phyloP scores from a whole-genome alignment of 2,329 filamentous ascomycete genomes.

The Incumbomyces lentus region DNA sequence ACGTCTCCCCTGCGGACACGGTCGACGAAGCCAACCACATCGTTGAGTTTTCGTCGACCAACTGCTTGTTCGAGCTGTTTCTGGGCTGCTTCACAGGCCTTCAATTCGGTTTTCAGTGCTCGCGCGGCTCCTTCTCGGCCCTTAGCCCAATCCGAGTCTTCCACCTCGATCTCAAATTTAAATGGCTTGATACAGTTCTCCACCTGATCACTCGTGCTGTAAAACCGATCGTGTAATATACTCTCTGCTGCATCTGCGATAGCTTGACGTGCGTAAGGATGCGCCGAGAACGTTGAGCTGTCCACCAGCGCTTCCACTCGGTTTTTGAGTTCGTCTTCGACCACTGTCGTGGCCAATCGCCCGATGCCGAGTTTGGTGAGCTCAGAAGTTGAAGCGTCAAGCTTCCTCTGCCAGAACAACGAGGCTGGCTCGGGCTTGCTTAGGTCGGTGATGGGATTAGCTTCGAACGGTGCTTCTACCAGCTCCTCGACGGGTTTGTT shows the following conservation, averaged over 20 bases:
- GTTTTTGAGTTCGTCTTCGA: conserved; percentile 75
- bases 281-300: conserved; percentile 73
- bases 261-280: conserved; percentile 86
- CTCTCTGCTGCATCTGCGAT: conserved; percentile 82
- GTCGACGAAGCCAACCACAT: conserved; percentile 87
- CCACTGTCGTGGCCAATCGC: conserved; percentile 80
- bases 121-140: conserved; percentile 72
- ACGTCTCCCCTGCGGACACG: conserved; percentile 79
- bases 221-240: conserved; percentile 88
- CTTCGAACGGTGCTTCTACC: conserved; percentile 53
- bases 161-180: conserved; percentile 94
- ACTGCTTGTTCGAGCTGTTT: conserved; percentile 65
- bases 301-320: conserved; percentile 70
- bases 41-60: conserved; percentile 72
- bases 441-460: conserved; percentile 64
- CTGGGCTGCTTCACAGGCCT: conserved; percentile 69
- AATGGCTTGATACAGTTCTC: conserved; percentile 99
- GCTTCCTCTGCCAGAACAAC: conserved; percentile 83
- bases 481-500: conserved; percentile 88
- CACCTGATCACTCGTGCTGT: conserved; percentile 93
- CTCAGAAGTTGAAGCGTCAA: conserved; percentile 81
- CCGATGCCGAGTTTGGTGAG: conserved; percentile 92
- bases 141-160: conserved; percentile 76
- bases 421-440: conserved; percentile 78
- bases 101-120: conserved; percentile 77